These are phyloP conservation scores for Xylaria intraflava DNA, from an alignment of 495 filamentous ascomycete genomes.

Conservation along the genomic window DNA sequence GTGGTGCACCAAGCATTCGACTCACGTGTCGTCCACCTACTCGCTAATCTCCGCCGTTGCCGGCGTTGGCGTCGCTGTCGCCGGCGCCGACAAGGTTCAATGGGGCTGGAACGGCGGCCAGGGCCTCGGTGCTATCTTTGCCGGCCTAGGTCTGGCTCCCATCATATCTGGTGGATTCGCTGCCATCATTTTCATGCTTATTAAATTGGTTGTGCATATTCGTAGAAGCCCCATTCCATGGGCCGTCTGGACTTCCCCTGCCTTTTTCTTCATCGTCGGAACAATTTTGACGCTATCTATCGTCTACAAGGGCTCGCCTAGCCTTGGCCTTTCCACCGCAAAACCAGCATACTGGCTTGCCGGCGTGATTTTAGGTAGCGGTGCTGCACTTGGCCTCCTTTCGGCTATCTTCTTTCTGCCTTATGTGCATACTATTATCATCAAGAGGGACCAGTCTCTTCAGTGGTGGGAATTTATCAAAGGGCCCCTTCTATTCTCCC, in stretches of 20 bases:
- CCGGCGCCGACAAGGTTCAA: conserved; percentile 47
- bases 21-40: conserved; percentile 60
- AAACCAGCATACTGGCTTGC: conserved; percentile 52
- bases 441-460: conserved; percentile 49
- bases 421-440: conserved; percentile 46
- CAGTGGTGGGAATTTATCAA: conserved; percentile 48
- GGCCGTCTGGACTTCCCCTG: conserved; percentile 52
- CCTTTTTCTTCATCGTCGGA: conserved; percentile 53
- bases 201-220: conserved; percentile 52
- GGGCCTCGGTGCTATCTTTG: conserved; percentile 55
- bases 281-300: conserved; percentile 55
- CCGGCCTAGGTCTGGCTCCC: conserved; percentile 55
- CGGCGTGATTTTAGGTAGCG: conserved; percentile 49
- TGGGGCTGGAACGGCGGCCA: conserved; percentile 59
- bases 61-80: conserved; percentile 56
- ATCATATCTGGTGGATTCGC: conserved; percentile 51
- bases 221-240: conserved; percentile 51
- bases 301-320: conserved; percentile 59
- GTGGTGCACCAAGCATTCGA: conserved; percentile 56
- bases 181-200: conserved; percentile 53
- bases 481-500: conserved; percentile 48
- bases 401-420: conserved; percentile 56
- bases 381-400: conserved; percentile 45
- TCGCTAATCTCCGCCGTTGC: conserved; percentile 57
- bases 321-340: conserved; percentile 46